Conservation (phyloP, 116 monocot genomes). For the Phalaenopsis hybrid region DNA sequence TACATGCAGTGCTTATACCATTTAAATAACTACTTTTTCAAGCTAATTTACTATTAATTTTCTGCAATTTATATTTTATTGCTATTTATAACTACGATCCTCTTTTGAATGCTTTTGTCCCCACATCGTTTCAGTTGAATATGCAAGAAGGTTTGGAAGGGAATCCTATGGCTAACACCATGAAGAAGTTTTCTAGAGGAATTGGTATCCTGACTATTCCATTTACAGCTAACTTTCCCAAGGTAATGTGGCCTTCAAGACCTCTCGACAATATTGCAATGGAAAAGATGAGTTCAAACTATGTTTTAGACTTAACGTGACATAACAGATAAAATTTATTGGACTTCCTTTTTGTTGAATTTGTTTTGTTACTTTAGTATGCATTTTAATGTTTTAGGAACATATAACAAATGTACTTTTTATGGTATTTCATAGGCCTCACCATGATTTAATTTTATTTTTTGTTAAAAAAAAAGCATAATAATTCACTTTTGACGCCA, state of each 20-base stretch:
- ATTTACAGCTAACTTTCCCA: constrained; percentile 82
- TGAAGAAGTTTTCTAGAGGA: constrained; percentile 87
- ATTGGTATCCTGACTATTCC: constrained; percentile 80
- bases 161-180: constrained; percentile 73
- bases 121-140: constrained; percentile 49
- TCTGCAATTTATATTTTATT: neutral
- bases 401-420: neutral
- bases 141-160: constrained; percentile 98
- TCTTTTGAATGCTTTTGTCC: constrained; percentile 2
- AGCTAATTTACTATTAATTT: neutral
- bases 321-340: too few relatives aligned
- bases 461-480: too few relatives aligned
- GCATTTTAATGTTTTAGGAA: neutral
- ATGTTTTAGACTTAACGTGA: too few relatives aligned
- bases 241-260: constrained; percentile 36
- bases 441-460: too few relatives aligned
- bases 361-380: neutral
- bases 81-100: neutral
- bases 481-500: too few relatives aligned
- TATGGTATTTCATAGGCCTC: neutral
- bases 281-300: neutral
- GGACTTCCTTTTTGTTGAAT: neutral
- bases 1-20: neutral
- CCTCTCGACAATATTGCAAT: neutral
- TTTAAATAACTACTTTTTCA: neutral